These are phyloP conservation scores for Podila epicladia DNA, from an alignment of 192 early-diverging fungal species.

Conservation along the genomic window DNA sequence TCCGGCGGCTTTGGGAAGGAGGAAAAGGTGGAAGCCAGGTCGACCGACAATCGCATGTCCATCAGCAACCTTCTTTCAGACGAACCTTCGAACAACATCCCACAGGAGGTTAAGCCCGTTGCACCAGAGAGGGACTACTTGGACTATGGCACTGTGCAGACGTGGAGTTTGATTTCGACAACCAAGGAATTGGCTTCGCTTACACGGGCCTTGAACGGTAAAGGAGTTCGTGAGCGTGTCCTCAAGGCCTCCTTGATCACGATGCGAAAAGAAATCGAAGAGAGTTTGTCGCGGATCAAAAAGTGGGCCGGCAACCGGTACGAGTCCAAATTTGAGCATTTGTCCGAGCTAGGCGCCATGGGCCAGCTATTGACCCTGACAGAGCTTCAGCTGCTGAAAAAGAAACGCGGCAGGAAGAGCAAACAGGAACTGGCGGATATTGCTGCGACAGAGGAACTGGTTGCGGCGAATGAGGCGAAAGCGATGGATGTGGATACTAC, in stretches of 20 bases:
- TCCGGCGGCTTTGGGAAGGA: constrained; percentile 5
- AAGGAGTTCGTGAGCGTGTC: constrained; percentile 30
- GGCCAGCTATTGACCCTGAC: constrained; percentile 25
- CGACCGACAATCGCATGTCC: constrained; percentile 15
- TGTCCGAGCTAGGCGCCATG: constrained; percentile 27
- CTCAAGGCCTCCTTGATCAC: constrained; percentile 33
- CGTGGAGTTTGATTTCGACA: constrained; percentile 43
- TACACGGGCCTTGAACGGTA: constrained; percentile 36
- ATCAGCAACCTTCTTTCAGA: constrained; percentile 22
- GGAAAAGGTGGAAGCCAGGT: background rate
- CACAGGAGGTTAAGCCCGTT: background rate
- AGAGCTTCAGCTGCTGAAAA: constrained; percentile 21
- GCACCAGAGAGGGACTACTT: constrained; percentile 19
- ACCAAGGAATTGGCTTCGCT: constrained; percentile 34
- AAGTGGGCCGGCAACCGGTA: constrained; percentile 21
- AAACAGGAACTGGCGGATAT: constrained; percentile 45
- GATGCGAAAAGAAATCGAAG: constrained; percentile 45
- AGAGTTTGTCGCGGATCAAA: constrained; percentile 18
- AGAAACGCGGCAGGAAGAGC: constrained; percentile 43
- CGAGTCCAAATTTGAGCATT: constrained; percentile 13
- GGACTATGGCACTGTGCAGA: constrained; percentile 41
- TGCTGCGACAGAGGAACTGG: constrained; percentile 29
- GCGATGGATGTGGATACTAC: constrained; percentile 12
- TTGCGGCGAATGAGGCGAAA: constrained; percentile 9
- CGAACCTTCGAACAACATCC: background rate